Conservation (phyloP, 2,329 filamentous ascomycete genomes). For the Colletotrichum ledebouriae region DNA sequence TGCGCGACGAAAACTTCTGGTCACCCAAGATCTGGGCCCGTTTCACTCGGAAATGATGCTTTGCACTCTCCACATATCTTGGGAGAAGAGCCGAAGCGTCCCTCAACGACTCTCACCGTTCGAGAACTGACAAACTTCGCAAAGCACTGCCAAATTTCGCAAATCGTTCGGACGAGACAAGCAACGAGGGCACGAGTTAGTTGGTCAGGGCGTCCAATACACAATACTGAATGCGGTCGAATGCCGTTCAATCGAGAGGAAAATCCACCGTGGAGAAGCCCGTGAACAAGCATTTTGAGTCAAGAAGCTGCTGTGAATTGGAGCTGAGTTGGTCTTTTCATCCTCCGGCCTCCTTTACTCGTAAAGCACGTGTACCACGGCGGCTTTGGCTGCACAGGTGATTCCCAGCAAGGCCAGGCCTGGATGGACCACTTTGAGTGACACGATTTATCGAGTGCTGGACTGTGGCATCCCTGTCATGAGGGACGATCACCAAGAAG, state of each 20-base stretch:
- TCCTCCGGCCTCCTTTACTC: conserved; percentile 25
- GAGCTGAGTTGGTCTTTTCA: background rate
- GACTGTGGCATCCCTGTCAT: conserved; percentile 4
- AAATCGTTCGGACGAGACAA: background rate
- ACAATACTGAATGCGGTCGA: background rate
- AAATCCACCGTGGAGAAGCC: conserved; percentile 10
- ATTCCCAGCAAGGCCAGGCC: conserved; percentile 9
- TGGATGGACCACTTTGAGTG: conserved; percentile 29
- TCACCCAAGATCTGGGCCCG: conserved; percentile 31
- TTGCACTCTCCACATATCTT: conserved; percentile 26
- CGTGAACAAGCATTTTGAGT: conserved; percentile 31
- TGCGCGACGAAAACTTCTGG: conserved; percentile 4
- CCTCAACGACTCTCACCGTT: conserved; percentile 11
- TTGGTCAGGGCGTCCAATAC: conserved; percentile 1
- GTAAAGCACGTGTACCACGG: conserved; percentile 34
- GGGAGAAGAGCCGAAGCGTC: conserved; percentile 13
- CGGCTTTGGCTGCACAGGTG: background rate
- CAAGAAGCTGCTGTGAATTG: conserved; percentile 12
- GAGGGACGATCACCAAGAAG: conserved; percentile 17
- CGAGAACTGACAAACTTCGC: conserved; percentile 7
- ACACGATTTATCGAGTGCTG: conserved; percentile 34
- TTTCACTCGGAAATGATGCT: conserved; percentile 40
- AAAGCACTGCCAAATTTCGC: background rate
- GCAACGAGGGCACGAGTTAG: background rate
- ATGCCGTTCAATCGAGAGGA: conserved; percentile 5